Evolutionary conservation across 1,284 basidiomycete genomes (phyloP).

Genomic region (Blastosporella zonata): DNA sequence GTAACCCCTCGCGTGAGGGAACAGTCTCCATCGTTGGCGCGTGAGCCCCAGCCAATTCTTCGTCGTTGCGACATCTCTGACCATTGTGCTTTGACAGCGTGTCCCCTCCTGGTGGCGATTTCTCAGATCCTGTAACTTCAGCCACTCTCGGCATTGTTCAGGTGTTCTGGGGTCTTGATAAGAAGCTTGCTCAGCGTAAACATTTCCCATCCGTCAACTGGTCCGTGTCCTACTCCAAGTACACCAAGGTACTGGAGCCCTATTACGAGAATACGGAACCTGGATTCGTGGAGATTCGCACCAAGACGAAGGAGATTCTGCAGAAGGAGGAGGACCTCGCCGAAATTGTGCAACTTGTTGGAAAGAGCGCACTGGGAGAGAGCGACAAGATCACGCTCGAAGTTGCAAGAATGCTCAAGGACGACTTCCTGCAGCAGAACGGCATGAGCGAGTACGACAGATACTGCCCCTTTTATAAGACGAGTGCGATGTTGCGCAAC

Average conservation of each 20-base stretch:
- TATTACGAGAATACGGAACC: constrained; percentile 91
- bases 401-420: constrained; percentile 95
- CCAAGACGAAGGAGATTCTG: constrained; percentile 92
- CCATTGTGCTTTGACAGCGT: constrained; percentile 55
- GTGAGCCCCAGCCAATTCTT: constrained; percentile 49
- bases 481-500: constrained; percentile 92
- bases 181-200: constrained; percentile 96
- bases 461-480: constrained; percentile 99
- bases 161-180: constrained; percentile 96
- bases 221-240: constrained; percentile 98
- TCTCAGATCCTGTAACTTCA: constrained; percentile 98
- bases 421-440: constrained; percentile 99
- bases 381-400: constrained; percentile 98
- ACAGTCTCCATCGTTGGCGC: constrained; percentile 99
- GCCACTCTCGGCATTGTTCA: constrained; percentile 98
- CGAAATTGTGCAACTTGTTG: constrained; percentile 98
- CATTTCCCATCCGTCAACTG: constrained; percentile 99
- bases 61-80: background rate
- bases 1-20: constrained; percentile 85
- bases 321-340: constrained; percentile 99
- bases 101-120: constrained; percentile 98
- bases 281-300: constrained; percentile 91
- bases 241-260: constrained; percentile 91
- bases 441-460: constrained; percentile 98
- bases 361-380: constrained; percentile 97